Conservation (phyloP, 1,284 basidiomycete genomes). For the Cryptococcus sp. region DNA sequence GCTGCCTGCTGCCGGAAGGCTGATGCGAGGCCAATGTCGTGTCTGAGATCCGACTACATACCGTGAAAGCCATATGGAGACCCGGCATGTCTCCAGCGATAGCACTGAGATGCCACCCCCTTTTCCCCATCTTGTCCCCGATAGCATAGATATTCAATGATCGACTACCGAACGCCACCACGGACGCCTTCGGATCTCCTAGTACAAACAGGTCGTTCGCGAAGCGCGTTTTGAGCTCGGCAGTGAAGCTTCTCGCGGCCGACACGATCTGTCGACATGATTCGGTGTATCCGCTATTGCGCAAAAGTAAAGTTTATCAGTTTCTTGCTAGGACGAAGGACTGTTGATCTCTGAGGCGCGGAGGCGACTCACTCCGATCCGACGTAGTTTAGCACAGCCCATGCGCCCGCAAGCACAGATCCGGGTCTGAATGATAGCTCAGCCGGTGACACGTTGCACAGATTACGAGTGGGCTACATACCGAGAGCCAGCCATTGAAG, state of each 20-base stretch:
- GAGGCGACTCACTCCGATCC: conserved; percentile 68
- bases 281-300: conserved; percentile 77
- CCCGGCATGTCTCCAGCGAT: conserved; percentile 60
- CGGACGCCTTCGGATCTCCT: conserved; percentile 84
- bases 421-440: conserved; percentile 64
- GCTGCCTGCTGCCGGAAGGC: too few relatives aligned
- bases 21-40: background rate
- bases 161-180: conserved; percentile 81
- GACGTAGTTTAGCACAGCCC: conserved; percentile 93
- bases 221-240: conserved; percentile 38
- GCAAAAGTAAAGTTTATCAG: background rate
- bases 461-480: conserved; percentile 52
- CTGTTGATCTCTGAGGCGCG: background rate
- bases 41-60: conserved; percentile 54
- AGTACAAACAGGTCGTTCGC: conserved; percentile 71
- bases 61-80: conserved; percentile 92
- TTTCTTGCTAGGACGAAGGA: background rate
- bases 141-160: conserved; percentile 69
- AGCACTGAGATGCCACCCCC: conserved; percentile 89
- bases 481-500: conserved; percentile 85
- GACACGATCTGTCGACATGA: conserved; percentile 82
- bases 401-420: conserved; percentile 88
- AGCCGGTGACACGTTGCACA: conserved; percentile 1
- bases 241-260: conserved; percentile 46
- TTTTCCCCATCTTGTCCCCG: conserved; percentile 82